These are phyloP conservation scores for Nigrograna mackinnonii DNA, from an alignment of 2,329 filamentous ascomycete genomes.

Conservation along the genomic window DNA sequence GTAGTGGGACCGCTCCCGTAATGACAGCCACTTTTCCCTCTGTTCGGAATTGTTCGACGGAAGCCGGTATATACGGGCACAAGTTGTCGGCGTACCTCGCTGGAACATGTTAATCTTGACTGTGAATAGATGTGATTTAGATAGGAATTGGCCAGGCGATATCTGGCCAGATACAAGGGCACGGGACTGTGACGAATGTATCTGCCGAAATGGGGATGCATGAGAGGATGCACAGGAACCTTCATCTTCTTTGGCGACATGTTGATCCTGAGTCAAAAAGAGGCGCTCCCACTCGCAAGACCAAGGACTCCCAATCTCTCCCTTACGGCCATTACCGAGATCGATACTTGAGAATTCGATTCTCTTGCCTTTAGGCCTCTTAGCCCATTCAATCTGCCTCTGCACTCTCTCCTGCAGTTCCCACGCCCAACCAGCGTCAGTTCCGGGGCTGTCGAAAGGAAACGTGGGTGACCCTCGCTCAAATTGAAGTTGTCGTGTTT, in stretches of 20 bases:
- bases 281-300: slow-evolving; percentile 81
- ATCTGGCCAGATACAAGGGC: slow-evolving; percentile 11
- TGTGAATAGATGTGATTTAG: slow-evolving; percentile 51
- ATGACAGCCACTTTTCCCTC: slow-evolving; percentile 72
- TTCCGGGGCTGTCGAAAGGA: slow-evolving; percentile 81
- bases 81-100: slow-evolving; percentile 71
- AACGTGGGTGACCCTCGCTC: slow-evolving; percentile 82
- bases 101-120: slow-evolving; percentile 69
- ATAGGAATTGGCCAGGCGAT: slow-evolving; percentile 2
- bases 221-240: too few relatives aligned
- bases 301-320: slow-evolving; percentile 82
- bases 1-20: too few relatives aligned
- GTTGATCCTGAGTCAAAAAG: slow-evolving; percentile 38
- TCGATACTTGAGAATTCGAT: slow-evolving; percentile 74
- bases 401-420: slow-evolving; percentile 67
- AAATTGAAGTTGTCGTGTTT: slow-evolving; percentile 79
- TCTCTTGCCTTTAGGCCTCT: slow-evolving; percentile 80
- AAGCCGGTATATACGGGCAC: slow-evolving; percentile 85
- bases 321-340: slow-evolving; percentile 72
- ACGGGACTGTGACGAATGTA: slow-evolving; percentile 32
- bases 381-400: slow-evolving; percentile 70
- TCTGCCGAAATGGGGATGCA: slow-evolving; percentile 13
- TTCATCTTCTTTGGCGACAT: slow-evolving; percentile 1
- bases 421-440: slow-evolving; percentile 78
- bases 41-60: slow-evolving; percentile 61